Evolutionary conservation across 2,329 filamentous ascomycete species (phyloP), one percentile per base, ranked within the genome.

Genomic region (Clarireedia sp.): DNA sequence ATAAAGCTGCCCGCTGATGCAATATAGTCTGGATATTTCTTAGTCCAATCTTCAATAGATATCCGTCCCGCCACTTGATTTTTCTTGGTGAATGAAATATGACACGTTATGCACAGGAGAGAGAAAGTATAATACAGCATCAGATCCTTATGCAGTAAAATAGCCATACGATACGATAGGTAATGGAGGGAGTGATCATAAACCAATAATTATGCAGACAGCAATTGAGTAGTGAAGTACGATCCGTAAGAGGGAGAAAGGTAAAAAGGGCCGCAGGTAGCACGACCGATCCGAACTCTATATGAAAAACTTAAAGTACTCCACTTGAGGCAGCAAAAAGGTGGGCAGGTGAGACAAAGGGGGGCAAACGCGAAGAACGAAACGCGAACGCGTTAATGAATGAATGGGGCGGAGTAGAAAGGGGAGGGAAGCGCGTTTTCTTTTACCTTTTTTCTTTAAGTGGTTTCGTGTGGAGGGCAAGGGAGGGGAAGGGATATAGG

Each of bases 91-190:
- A 12, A 49, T 5, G 2, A 23, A 49, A 14, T 5, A 49, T 54
- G 52, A 54, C 24, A 54, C 52, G 23, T 33, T 49, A 54, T 54
- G 52, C 33, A 54, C 52, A 17, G 10, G 10, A 41, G 37, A 41
- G 10, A 17, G n/a, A 19, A 41, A 19, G 36, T 44, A 37, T 47
- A 36, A 43, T 24, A 43, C 43, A 5, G 16, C 43, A 46, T 29
- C 16, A 12, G 17, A 41, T 46, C 16, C 24, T 24, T 23, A 26
- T 12, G 24, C 12, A 46, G 7, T 7, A 6, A 46, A 3, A 14
- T 46, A 26, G 21, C 10, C 43, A 41, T 48, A 24, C 16, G n/a
- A 29, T 48, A 44, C 3, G 5, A 5, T n/a, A 33, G 12, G 10
- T 9, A 17, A 37, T 9, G 3, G 36, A 6, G 7, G 21, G 7